A percentile compares a stretch with the other conserved stretches of the same genome.
Conservation (phyloP, 2,329 filamentous ascomycete genomes). For the Phialophora tarda region DNA sequence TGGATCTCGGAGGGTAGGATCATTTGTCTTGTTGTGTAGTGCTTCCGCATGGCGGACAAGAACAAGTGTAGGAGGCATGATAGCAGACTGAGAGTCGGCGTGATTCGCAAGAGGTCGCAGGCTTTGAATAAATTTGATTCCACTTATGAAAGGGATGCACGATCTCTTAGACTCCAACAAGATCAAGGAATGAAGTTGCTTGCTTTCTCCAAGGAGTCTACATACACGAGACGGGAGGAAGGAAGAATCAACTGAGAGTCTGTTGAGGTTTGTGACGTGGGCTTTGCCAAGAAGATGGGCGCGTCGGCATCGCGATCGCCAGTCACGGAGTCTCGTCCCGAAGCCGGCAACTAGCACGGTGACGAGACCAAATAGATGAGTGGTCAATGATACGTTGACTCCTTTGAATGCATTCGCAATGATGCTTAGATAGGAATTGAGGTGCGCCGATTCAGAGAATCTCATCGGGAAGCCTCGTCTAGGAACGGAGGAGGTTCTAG, state of each 20-base stretch:
- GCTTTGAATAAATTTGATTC: neutral
- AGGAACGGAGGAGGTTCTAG: constrained; percentile 32
- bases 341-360: neutral
- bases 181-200: neutral
- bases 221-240: neutral
- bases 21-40: constrained; percentile 2
- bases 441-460: constrained; percentile 37
- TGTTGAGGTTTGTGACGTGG: neutral
- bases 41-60: constrained; percentile 8
- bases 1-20: constrained; percentile 1
- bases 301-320: too few relatives aligned
- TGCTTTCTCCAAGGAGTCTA: neutral
- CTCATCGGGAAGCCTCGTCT: constrained; percentile 33
- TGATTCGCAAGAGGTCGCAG: neutral
- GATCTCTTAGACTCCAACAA: neutral
- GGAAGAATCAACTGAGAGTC: neutral
- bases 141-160: too few relatives aligned
- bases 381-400: constrained; percentile 35
- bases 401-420: constrained; percentile 26
- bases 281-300: too few relatives aligned
- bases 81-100: neutral
- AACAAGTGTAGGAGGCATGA: constrained; percentile 9
- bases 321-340: too few relatives aligned
- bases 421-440: constrained; percentile 20
- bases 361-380: too few relatives aligned